phyloP scores from a whole-genome alignment of 2,329 filamentous ascomycete species.

The Hymenoscyphus linearis region DNA sequence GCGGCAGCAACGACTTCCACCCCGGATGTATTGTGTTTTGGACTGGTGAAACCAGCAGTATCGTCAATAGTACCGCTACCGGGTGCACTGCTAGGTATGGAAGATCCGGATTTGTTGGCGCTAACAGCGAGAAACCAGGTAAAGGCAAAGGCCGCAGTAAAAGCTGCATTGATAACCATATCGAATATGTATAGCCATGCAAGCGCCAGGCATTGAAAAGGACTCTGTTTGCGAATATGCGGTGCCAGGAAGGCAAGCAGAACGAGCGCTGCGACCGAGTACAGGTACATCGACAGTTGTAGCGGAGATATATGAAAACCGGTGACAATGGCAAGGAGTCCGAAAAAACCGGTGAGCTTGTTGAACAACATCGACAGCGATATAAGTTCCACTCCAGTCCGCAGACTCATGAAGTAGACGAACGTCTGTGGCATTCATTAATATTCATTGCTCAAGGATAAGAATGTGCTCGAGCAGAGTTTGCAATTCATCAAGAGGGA shows the following conservation, averaged over 20 bases:
- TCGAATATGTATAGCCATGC: slow-evolving; percentile 85
- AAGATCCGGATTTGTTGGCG: slow-evolving; percentile 35
- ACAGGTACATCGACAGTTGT: slow-evolving; percentile 88
- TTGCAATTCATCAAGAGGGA: neutral
- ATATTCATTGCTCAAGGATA: neutral
- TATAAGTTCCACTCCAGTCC: slow-evolving; percentile 81
- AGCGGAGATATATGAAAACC: slow-evolving; percentile 77
- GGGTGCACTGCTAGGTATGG: slow-evolving; percentile 34
- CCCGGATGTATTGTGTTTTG: slow-evolving; percentile 54
- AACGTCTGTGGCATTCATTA: slow-evolving; percentile 56
- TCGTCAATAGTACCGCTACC: slow-evolving; percentile 45
- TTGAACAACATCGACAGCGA: slow-evolving; percentile 80
- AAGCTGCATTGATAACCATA: slow-evolving; percentile 73
- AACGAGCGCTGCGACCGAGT: slow-evolving; percentile 68
- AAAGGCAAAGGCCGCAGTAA: slow-evolving; percentile 75
- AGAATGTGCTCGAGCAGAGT: neutral
- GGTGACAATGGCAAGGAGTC: slow-evolving; percentile 80
- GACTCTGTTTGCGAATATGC: slow-evolving; percentile 72
- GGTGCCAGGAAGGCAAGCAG: slow-evolving; percentile 66
- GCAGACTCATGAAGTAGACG: slow-evolving; percentile 78
- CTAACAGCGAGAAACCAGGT: slow-evolving; percentile 77
- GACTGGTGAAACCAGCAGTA: slow-evolving; percentile 59
- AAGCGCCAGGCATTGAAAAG: slow-evolving; percentile 73
- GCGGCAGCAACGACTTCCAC: slow-evolving; percentile 49
- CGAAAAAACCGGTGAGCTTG: slow-evolving; percentile 87